These are phyloP conservation scores for Metschnikowia gelsemii DNA, from an alignment of 805 yeast species.

Conservation along the genomic window DNA sequence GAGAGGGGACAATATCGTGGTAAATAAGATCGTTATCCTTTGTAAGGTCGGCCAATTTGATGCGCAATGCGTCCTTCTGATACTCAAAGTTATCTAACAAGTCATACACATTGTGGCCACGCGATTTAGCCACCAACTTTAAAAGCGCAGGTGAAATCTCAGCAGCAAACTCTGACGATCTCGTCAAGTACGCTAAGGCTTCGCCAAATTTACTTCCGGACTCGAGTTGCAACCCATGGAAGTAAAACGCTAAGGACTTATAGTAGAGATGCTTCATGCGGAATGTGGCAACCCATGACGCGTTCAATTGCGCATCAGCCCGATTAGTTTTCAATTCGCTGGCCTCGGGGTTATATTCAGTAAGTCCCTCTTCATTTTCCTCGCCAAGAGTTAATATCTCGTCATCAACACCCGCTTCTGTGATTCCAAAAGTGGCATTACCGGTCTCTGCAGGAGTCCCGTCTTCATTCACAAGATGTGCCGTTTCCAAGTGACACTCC, in stretches of 20 bases:
- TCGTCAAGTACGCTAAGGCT: conserved; percentile 63
- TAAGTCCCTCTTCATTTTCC: conserved; percentile 14
- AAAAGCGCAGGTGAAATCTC: conserved; percentile 26
- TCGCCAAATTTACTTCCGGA: conserved; percentile 64
- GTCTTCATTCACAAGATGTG: conserved; percentile 19
- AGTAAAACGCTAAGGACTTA: conserved; percentile 57
- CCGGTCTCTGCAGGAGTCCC: conserved; percentile 16
- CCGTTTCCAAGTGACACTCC: conserved; percentile 48
- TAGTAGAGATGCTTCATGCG: conserved; percentile 56
- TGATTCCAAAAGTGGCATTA: conserved; percentile 20
- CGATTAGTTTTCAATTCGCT: conserved; percentile 13
- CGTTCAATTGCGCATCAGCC: conserved; percentile 32
- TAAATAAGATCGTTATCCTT: conserved; percentile 90
- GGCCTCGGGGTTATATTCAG: conserved; percentile 15
- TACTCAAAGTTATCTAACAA: conserved; percentile 41
- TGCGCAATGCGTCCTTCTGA: conserved; percentile 40
- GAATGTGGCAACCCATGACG: conserved; percentile 51
- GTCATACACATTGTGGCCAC: conserved; percentile 32
- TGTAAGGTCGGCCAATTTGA: conserved; percentile 46
- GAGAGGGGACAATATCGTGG: conserved; percentile 71
- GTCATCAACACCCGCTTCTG: conserved; percentile 30
- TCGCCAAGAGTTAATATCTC: conserved; percentile 17
- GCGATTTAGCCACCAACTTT: conserved; percentile 22
- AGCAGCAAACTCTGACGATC: conserved; percentile 46
- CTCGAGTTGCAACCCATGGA: conserved; percentile 57